These are phyloP conservation scores for Gyromitra esculenta DNA, from an alignment of 2,329 filamentous ascomycete genomes.

Conservation along the genomic window DNA sequence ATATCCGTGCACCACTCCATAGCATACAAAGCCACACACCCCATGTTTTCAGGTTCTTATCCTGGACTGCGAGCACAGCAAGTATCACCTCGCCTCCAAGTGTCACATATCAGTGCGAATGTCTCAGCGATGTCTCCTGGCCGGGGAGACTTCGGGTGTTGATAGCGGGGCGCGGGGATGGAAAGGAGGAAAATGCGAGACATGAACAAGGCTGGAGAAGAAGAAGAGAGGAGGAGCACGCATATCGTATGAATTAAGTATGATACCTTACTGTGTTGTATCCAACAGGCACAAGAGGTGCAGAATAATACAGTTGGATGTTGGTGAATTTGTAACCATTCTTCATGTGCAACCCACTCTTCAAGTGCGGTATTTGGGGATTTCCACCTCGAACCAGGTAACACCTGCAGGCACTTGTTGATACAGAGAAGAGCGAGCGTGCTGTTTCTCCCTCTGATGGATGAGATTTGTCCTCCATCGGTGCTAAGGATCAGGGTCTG, in stretches of 20 bases:
- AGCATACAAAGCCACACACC: too few relatives aligned
- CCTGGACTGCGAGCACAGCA: too few relatives aligned
- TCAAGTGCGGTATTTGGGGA: background rate
- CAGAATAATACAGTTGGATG: background rate
- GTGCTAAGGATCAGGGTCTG: constrained; percentile 31
- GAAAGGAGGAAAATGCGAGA: background rate
- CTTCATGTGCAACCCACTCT: background rate
- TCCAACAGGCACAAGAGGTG: background rate
- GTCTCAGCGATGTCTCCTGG: background rate
- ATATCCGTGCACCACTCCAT: too few relatives aligned
- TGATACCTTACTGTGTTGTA: background rate
- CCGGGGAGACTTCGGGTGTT: background rate
- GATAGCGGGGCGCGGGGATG: background rate
- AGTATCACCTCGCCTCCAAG: background rate
- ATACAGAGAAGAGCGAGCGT: background rate
- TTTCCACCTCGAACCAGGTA: constrained; percentile 9
- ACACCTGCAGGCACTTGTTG: background rate
- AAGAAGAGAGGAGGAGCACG: background rate
- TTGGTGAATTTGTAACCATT: background rate
- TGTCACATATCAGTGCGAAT: background rate
- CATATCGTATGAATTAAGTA: background rate
- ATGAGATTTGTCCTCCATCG: background rate
- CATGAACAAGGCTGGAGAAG: background rate
- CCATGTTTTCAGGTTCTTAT: too few relatives aligned
- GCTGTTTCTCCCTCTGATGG: constrained; percentile 8